These are phyloP conservation scores for Astrephomene gubernaculifera DNA, from an alignment of 139 green algal species.

Conservation along the genomic window DNA sequence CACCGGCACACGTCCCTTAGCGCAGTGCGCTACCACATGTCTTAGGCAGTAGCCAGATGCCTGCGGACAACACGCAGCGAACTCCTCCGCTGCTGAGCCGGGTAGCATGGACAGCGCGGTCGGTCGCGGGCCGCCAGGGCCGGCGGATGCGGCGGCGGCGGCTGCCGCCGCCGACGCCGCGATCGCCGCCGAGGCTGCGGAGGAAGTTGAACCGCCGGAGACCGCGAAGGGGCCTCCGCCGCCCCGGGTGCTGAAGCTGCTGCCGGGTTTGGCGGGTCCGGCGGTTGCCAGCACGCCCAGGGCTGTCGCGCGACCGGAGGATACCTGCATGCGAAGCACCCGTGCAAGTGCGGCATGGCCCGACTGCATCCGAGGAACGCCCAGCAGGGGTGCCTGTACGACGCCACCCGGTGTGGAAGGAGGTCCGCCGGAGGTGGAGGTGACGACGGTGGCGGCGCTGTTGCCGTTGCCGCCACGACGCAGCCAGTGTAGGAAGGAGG, in stretches of 20 bases:
- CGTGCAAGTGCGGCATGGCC: conserved; percentile 8
- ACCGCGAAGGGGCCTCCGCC: not conserved
- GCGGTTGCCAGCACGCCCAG: too few relatives aligned
- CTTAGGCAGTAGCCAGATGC: conserved; percentile 12
- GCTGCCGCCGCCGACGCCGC: not conserved
- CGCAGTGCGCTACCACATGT: not conserved
- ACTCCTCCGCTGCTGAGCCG: too few relatives aligned
- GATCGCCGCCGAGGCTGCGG: not conserved
- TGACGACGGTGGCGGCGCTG: not conserved
- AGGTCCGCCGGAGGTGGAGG: not conserved
- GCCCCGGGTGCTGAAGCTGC: not conserved
- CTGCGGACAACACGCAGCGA: not conserved
- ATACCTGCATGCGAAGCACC: not conserved
- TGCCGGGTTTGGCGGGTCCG: too few relatives aligned
- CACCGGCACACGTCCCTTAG: not conserved
- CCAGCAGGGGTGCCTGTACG: not conserved
- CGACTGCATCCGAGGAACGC: not conserved
- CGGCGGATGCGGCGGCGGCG: not conserved
- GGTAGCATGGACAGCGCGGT: too few relatives aligned
- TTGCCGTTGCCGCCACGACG: not conserved
- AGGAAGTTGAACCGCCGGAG: not conserved
- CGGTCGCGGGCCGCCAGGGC: too few relatives aligned
- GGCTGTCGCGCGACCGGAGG: not conserved
- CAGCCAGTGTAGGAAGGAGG: conserved; percentile 27
- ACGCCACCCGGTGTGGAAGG: not conserved